Evolutionary conservation across 2,329 filamentous ascomycete species (phyloP).

Genomic region (Fusarium secorum): DNA sequence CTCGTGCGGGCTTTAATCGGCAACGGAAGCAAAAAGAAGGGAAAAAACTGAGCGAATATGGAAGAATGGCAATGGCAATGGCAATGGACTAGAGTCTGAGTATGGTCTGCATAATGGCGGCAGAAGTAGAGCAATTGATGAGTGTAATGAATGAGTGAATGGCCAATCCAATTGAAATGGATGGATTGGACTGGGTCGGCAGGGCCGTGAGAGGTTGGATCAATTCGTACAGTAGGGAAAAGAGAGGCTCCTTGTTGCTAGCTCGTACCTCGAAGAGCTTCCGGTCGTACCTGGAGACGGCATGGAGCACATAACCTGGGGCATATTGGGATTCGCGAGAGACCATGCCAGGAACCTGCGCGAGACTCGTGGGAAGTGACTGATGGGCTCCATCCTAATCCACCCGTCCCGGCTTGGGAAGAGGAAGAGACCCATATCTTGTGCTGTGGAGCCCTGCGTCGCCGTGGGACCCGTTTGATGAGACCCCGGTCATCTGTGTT

Average conservation of each 20-base stretch:
- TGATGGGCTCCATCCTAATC: conserved; percentile 29
- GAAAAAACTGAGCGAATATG: conserved; percentile 15
- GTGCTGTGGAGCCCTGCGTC: conserved; percentile 28
- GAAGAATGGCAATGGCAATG: conserved; percentile 18
- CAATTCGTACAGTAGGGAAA: conserved; percentile 41
- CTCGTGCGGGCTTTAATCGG: conserved; percentile 29
- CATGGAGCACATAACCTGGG: conserved; percentile 34
- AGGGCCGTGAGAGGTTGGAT: conserved; percentile 34
- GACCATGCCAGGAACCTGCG: conserved; percentile 34
- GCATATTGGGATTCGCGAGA: conserved; percentile 36
- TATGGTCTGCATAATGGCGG: conserved; percentile 16
- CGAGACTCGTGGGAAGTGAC: conserved; percentile 31
- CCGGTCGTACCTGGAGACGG: conserved; percentile 39
- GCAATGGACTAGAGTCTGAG: conserved; percentile 6
- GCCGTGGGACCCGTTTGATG: conserved; percentile 34
- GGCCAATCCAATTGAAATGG: conserved; percentile 13
- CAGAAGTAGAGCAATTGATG: conserved; percentile 18
- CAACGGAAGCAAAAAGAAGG: conserved; percentile 11
- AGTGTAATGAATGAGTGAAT: conserved; percentile 8
- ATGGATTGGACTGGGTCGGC: conserved; percentile 19
- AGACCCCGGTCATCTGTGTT: conserved; percentile 30
- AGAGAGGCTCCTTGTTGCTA: conserved; percentile 27
- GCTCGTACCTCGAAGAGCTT: conserved; percentile 34
- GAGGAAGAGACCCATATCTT: conserved; percentile 18
- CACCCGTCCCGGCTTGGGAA: conserved; percentile 34